Percentiles rank a stretch among this genome's conserved stretches.
Evolutionary conservation across 192 early-diverging fungal genomes (phyloP).

Genomic region (Lobosporangium transversale): DNA sequence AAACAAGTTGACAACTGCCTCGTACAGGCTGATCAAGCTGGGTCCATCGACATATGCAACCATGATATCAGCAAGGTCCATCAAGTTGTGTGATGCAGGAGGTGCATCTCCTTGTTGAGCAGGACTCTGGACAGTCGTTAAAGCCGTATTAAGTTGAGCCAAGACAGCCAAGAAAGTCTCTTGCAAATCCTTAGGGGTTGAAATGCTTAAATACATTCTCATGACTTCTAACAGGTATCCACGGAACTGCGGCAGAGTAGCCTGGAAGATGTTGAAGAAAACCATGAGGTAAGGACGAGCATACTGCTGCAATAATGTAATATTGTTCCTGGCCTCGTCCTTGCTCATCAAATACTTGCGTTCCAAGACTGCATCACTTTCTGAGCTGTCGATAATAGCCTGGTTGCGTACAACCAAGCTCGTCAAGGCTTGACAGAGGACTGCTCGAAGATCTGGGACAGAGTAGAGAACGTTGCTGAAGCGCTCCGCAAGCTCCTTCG

Average conservation of each 20-base stretch:
- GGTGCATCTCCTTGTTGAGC: constrained; percentile 66
- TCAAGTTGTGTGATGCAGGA: constrained; percentile 85
- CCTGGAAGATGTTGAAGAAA: constrained; percentile 83
- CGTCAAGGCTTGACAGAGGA: constrained; percentile 79
- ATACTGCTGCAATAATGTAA: constrained; percentile 70
- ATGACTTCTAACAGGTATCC: constrained; percentile 77
- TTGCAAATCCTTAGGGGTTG: constrained; percentile 67
- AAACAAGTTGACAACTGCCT: constrained; percentile 62
- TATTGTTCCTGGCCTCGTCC: constrained; percentile 65
- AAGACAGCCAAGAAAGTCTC: constrained; percentile 72
- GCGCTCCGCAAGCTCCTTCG: constrained; percentile 71
- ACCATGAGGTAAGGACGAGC: constrained; percentile 77
- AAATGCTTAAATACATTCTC: constrained; percentile 72
- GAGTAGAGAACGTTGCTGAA: constrained; percentile 82
- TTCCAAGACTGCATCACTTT: constrained; percentile 54
- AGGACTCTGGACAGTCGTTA: constrained; percentile 60
- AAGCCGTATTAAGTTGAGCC: constrained; percentile 65
- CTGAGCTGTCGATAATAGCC: constrained; percentile 50
- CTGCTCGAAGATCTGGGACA: constrained; percentile 78
- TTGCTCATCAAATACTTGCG: constrained; percentile 60
- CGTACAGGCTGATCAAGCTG: constrained; percentile 68
- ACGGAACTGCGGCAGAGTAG: constrained; percentile 68
- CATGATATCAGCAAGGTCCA: constrained; percentile 86
- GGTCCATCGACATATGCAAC: constrained; percentile 76
- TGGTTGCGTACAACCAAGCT: constrained; percentile 67